Conservation (phyloP, 164 flowering plant species). For the Platanus orientalis region DNA sequence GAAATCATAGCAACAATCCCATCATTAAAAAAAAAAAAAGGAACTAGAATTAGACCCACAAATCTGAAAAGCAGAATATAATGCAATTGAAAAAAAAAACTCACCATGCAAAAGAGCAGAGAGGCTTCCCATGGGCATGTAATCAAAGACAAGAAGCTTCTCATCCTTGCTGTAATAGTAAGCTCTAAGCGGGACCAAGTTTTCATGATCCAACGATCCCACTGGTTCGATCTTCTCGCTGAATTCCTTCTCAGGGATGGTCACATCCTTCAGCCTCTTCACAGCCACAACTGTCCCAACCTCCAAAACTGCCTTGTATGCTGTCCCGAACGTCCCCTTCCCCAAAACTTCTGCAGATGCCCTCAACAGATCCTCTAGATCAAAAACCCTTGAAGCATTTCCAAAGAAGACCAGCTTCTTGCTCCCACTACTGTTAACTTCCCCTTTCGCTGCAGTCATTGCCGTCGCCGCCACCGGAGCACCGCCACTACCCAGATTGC, state of each 20-base stretch:
- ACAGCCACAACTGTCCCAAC: conserved; percentile 61
- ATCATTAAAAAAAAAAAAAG: conserved; percentile 2
- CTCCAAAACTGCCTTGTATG: conserved; percentile 77
- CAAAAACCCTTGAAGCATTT: conserved; percentile 33
- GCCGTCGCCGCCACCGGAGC: conserved; percentile 12
- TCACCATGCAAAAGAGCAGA: conserved; percentile 96
- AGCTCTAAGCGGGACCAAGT: conserved; percentile 78
- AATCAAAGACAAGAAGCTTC: conserved; percentile 91
- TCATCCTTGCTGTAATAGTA: conserved; percentile 71
- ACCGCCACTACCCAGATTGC: conserved; percentile 6
- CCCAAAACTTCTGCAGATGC: conserved; percentile 90
- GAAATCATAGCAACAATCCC: too few species aligned
- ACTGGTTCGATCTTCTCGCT: conserved; percentile 68
- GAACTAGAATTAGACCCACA: conserved; percentile 1
- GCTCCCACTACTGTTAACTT: conserved; percentile 16
- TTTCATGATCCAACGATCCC: conserved; percentile 62
- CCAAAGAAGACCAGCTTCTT: conserved; percentile 56
- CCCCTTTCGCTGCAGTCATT: conserved; percentile 15
- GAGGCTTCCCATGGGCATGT: conserved; percentile 90
- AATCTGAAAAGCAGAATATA: background rate
- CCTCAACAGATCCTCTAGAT: conserved; percentile 65
- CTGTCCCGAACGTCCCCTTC: conserved; percentile 75
- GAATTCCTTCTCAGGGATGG: conserved; percentile 61
- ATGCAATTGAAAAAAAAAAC: conserved; percentile 10
- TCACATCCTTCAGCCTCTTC: conserved; percentile 87